Evolutionary conservation across 495 filamentous ascomycete species (phyloP), one percentile per base, ranked within the genome.

Genomic region (Penicillium turbatum): DNA sequence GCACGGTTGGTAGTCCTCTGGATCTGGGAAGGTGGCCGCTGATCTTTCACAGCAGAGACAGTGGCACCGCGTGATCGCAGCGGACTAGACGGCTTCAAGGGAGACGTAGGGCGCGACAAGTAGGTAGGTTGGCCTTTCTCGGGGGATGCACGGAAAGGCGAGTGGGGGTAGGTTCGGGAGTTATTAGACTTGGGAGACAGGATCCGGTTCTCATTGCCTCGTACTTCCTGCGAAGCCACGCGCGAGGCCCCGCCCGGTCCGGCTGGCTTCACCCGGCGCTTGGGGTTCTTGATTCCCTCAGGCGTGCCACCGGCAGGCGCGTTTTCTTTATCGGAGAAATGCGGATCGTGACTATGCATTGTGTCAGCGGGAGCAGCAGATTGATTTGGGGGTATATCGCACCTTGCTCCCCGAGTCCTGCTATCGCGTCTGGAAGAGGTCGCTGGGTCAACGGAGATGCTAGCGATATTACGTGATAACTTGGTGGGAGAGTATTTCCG

Each of bases 111-210:
- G 10, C 72, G 77, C 5, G 81, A 72, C 3, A 82, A 54, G 41
- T 78, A 74, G 4, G 77, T 74, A 36, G 76, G 73, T 32, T 75
- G 71, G 9, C 76, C 67, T 37, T 73, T 74, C 19, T 73, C 67
- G 11, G 68, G 72, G 13, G 75, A 75, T 2, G 67, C 63, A 17
- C 69, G 69, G 59, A 81, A 70, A 7, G 82, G 82, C 4, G 83
- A 85, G 47, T 79, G 75, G 3, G 81, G 85, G 42, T 83, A 74
- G 13, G 85, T 79, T 26, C 87, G 80, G 2, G 87, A 88, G 64
- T 95, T 93, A 24, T 83, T 82, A 0, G 89, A 90, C 60, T 89
- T 86, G 11, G 90, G 89, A 0, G 90, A 93, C 11, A 93, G 79
- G 21, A 92, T 81, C 40, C 75, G 68, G 72, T 83, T 64, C 44